Base-by-base conservation (phyloP, 2,329 filamentous ascomycete species). In the Seiridium cupressi region DNA sequence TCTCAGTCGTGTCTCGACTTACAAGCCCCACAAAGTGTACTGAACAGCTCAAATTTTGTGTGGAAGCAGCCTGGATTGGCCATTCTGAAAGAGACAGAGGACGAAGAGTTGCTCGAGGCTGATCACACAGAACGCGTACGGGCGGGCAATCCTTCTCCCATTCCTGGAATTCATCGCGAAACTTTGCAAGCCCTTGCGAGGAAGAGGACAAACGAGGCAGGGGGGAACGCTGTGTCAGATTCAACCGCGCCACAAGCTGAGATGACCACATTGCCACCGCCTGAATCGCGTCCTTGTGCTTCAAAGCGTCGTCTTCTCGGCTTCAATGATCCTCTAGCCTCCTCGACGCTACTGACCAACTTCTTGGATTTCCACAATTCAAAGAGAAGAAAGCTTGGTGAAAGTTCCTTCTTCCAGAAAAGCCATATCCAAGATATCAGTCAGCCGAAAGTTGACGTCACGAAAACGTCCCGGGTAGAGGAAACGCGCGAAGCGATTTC, bases 31-130 rank as follows among this genome's bases (percentile, higher is more conserved):
- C 9, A 47, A 31, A 54, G 65, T 10, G 38, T 68, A 4, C 62
- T 59, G n/a, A 69, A 65, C 5, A 71, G 69, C 36, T 65, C 56
- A 32, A 57, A 67, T 9, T 71, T 65, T 11, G 63, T 71, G 34
- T 70, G 69, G 68, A 73, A 72, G 58, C 64, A 64, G 31, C 70
- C 68, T 3, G 70, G 70, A 3, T 49, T 71, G 2, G 63, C 68
- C 31, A 66, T 74, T 53, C 65, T 74, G 44, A 62, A 60, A 47
- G 63, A 70, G 18, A 13, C 31, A 18, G 34, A 13, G 9, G 61
- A 68, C 36, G 55, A 68, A 13, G 46, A 66, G n/a, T n/a, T 53
- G 4, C 49, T 53, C 31, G 49, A 53, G 9, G 4, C 10, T 9
- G 9, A n/a, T 13, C 9, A 18, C n/a, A 5, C 8, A 62, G 10